Evolutionary conservation across 352 stramenopile genomes (phyloP).

Genomic region (Pythium biforme): DNA sequence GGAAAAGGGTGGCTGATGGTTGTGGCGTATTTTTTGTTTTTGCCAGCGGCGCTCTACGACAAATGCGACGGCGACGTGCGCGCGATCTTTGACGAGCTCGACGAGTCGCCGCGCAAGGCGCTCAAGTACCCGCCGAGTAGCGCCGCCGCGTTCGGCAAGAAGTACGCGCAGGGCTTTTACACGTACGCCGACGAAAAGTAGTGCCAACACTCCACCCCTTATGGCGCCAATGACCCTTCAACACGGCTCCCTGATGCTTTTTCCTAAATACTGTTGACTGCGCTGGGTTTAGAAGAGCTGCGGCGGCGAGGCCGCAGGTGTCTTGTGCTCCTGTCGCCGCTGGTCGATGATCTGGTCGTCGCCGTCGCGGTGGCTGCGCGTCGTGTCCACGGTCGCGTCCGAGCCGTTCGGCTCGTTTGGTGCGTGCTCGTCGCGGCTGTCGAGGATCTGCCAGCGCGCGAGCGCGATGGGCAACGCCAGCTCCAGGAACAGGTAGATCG

Average conservation of each 20-base stretch:
- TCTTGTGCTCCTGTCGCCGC: conserved; percentile 15
- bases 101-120: conserved; percentile 76
- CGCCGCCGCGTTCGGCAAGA: conserved; percentile 69
- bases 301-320: conserved; percentile 13
- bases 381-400: conserved; percentile 9
- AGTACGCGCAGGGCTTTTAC: conserved; percentile 84
- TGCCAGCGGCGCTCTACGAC: conserved; percentile 47
- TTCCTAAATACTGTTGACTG: conserved; percentile 16
- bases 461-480: conserved; percentile 42
- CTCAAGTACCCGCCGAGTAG: conserved; percentile 67
- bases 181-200: conserved; percentile 82
- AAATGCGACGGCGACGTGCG: conserved; percentile 63
- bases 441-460: conserved; percentile 24
- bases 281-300: conserved; percentile 19
- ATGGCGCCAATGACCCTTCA: too few species aligned
- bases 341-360: conserved; percentile 14
- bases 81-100: conserved; percentile 73
- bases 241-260: too few species aligned
- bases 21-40: neutral
- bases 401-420: too few species aligned
- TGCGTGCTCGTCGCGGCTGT: conserved; percentile 15
- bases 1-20: neutral
- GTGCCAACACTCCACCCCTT: too few species aligned
- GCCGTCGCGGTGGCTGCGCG: conserved; percentile 18
- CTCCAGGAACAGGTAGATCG: conserved; percentile 63